Evolutionary conservation across 495 filamentous ascomycete species (phyloP).

Genomic region (Trichoderma gamsii): DNA sequence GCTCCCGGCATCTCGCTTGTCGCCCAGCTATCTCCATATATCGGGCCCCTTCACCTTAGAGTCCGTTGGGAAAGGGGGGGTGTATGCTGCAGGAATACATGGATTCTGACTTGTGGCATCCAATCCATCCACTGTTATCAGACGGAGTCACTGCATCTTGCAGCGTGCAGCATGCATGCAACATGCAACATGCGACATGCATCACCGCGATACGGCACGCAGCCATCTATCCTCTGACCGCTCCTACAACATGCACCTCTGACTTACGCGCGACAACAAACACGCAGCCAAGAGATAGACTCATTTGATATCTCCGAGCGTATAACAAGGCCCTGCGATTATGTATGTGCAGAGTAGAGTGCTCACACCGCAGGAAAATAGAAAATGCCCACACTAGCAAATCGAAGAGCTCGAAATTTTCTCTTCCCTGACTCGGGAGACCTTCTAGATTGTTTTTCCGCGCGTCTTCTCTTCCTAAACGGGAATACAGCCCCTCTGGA

Average conservation of each 20-base stretch:
- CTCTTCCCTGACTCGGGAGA: background rate
- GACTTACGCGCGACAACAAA: background rate
- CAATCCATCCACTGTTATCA: background rate
- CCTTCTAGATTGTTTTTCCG: too few relatives aligned
- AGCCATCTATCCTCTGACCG: background rate
- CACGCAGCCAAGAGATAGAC: too few relatives aligned
- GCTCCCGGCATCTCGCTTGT: slow-evolving; percentile 1
- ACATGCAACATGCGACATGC: background rate
- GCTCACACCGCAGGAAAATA: background rate
- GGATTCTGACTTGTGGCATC: too few relatives aligned
- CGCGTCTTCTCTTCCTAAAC: too few relatives aligned
- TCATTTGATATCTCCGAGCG: too few relatives aligned
- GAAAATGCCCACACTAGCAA: background rate
- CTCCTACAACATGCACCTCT: slow-evolving; percentile 12
- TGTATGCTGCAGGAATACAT: too few relatives aligned
- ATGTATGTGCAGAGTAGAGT: background rate
- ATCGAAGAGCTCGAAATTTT: background rate
- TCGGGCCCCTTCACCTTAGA: background rate
- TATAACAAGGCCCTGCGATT: too few relatives aligned
- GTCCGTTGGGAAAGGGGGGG: background rate
- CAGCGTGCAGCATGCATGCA: background rate
- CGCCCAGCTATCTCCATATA: background rate
- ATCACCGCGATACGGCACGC: background rate
- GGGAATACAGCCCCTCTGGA: too few relatives aligned
- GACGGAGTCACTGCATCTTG: slow-evolving; percentile 5